phyloP scores from a whole-genome alignment of 2,329 filamentous ascomycete genomes.

The Aureobasidium pullulans region DNA sequence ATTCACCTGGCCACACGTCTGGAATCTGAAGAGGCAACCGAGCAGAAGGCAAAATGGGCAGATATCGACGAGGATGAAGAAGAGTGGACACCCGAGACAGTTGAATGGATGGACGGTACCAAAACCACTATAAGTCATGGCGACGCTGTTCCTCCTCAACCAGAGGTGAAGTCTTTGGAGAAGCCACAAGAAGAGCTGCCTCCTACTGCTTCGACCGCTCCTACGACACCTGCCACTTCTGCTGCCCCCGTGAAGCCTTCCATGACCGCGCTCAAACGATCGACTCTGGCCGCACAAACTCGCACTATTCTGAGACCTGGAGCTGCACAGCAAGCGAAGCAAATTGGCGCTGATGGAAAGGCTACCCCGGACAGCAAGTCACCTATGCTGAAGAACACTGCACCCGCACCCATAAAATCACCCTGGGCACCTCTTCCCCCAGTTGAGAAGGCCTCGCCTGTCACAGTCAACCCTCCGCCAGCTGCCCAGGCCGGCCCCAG shows the following conservation, averaged over 20 bases:
- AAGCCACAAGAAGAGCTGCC: slow-evolving; percentile 17
- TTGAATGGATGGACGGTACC: slow-evolving; percentile 83
- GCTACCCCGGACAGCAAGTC: slow-evolving; percentile 57
- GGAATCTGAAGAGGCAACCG: slow-evolving; percentile 57
- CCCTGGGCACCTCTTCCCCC: slow-evolving; percentile 86
- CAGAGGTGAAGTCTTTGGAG: slow-evolving; percentile 14
- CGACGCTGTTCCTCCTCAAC: slow-evolving; percentile 10
- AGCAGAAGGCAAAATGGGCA: slow-evolving; percentile 73
- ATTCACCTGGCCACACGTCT: slow-evolving; percentile 77
- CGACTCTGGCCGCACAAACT: slow-evolving; percentile 27
- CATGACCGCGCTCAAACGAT: slow-evolving; percentile 27
- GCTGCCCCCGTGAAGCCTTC: slow-evolving; percentile 19
- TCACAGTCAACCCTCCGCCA: slow-evolving; percentile 49
- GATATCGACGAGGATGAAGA: slow-evolving; percentile 87
- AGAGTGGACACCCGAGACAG: slow-evolving; percentile 76
- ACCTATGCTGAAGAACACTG: slow-evolving; percentile 63
- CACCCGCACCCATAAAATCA: slow-evolving; percentile 69
- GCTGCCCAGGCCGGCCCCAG: slow-evolving; percentile 24
- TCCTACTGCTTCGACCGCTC: neutral
- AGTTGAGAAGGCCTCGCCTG: slow-evolving; percentile 70
- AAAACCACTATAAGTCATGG: slow-evolving; percentile 50
- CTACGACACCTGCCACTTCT: slow-evolving; percentile 5
- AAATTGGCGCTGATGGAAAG: slow-evolving; percentile 36
- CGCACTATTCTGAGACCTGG: slow-evolving; percentile 46
- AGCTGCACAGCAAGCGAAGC: slow-evolving; percentile 31